Conservation (phyloP, 352 stramenopile species). For the Phytophthora megakarya region DNA sequence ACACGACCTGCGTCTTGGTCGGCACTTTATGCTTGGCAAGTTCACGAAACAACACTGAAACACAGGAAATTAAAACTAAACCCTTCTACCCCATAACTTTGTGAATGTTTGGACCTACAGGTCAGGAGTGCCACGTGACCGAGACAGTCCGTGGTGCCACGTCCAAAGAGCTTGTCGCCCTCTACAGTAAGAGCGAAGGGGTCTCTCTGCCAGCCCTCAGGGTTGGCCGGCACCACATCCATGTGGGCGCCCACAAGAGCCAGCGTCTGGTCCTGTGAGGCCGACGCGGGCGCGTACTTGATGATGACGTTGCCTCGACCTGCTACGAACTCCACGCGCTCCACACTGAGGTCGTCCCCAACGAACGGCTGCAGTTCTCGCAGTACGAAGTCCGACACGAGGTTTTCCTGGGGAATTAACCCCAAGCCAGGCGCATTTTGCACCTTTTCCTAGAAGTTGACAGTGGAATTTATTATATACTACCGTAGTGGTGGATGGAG, state of each 20-base stretch:
- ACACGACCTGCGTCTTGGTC: slow-evolving; percentile 80
- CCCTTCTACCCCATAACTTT: background rate
- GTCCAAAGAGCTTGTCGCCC: slow-evolving; percentile 92
- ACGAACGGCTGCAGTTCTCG: slow-evolving; percentile 79
- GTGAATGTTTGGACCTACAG: slow-evolving; percentile 31
- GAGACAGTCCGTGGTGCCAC: slow-evolving; percentile 93
- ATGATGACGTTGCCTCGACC: slow-evolving; percentile 93
- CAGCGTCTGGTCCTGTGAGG: slow-evolving; percentile 65
- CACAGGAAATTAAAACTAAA: background rate
- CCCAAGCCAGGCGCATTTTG: slow-evolving; percentile 55
- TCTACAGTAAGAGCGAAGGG: slow-evolving; percentile 90
- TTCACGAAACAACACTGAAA: slow-evolving; percentile 60
- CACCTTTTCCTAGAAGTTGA: slow-evolving; percentile 39
- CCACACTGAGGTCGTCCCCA: slow-evolving; percentile 62
- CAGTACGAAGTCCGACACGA: slow-evolving; percentile 90
- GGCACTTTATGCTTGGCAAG: slow-evolving; percentile 79
- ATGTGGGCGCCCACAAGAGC: slow-evolving; percentile 91
- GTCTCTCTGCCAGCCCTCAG: slow-evolving; percentile 87
- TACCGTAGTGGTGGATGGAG: background rate
- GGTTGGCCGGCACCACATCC: slow-evolving; percentile 94
- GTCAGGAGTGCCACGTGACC: slow-evolving; percentile 93
- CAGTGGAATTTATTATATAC: too few relatives aligned
- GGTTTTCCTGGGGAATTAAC: slow-evolving; percentile 65
- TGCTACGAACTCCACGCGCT: slow-evolving; percentile 84
- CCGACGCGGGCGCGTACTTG: slow-evolving; percentile 73